Evolutionary conservation across 306 rosid genomes (phyloP).

Genomic region (Canavalia ensiformis): DNA sequence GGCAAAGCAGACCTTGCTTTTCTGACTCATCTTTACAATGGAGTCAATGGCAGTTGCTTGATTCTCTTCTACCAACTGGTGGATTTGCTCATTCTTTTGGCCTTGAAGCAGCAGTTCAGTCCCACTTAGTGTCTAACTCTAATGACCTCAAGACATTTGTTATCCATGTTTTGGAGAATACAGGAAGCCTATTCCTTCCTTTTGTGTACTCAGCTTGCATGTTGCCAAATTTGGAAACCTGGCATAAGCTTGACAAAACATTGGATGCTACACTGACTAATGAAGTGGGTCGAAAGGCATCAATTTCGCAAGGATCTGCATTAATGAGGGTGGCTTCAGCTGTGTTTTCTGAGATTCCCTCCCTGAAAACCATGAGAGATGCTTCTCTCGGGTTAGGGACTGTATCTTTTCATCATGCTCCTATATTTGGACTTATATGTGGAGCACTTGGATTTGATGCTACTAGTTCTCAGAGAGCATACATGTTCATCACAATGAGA

Average conservation of each 20-base stretch:
- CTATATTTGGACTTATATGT: conserved; percentile 78
- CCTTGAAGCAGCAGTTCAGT: conserved; percentile 87
- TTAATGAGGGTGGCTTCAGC: conserved; percentile 86
- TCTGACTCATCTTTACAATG: conserved; percentile 60
- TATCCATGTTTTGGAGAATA: conserved; percentile 74
- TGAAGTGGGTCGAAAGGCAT: conserved; percentile 87
- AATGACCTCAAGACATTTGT: conserved; percentile 72
- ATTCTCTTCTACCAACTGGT: conserved; percentile 90
- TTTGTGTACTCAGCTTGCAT: conserved; percentile 69
- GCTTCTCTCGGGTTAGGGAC: conserved; percentile 55
- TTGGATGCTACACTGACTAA: conserved; percentile 79
- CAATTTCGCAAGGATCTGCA: conserved; percentile 81
- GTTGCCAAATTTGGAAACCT: conserved; percentile 67
- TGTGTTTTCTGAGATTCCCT: conserved; percentile 69
- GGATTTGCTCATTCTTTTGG: conserved; percentile 93
- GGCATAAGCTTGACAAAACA: conserved; percentile 70
- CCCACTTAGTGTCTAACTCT: conserved; percentile 65
- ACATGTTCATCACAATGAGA: conserved; percentile 81
- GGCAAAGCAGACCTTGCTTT: conserved; percentile 1
- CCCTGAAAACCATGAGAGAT: conserved; percentile 75
- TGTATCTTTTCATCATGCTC: conserved; percentile 80
- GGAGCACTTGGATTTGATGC: conserved; percentile 75
- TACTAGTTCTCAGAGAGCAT: conserved; percentile 77
- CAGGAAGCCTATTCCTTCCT: conserved; percentile 90
- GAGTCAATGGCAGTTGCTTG: conserved; percentile 85